Percentiles rank a stretch among this genome's conserved stretches.
Evolutionary conservation across 352 stramenopile genomes (phyloP).

Genomic region (Peronosclerospora sorghi): DNA sequence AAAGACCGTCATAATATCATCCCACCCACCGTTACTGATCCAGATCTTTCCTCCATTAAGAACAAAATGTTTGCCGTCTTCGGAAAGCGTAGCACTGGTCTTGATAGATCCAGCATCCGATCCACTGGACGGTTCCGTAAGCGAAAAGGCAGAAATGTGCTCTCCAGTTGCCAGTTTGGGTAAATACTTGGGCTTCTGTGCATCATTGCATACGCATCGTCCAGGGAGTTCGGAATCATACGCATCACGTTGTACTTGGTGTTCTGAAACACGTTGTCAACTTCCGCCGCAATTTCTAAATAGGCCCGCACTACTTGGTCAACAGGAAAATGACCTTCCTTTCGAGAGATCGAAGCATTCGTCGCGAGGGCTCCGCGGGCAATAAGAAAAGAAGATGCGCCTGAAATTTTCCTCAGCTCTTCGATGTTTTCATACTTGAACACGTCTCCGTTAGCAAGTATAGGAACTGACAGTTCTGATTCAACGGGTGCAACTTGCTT

Average conservation of each 20-base stretch:
- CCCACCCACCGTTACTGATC: slow-evolving; percentile 95
- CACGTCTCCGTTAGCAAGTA: no score
- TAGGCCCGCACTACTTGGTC: slow-evolving; percentile 12
- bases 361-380: no score
- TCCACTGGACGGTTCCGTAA: slow-evolving; percentile 88
- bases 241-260: slow-evolving; percentile 68
- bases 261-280: slow-evolving; percentile 54
- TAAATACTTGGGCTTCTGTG: slow-evolving; percentile 82
- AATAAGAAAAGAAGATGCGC: no score
- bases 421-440: no score
- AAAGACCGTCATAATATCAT: slow-evolving; percentile 96
- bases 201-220: slow-evolving; percentile 78
- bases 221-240: slow-evolving; percentile 69
- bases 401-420: no score
- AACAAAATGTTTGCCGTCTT: slow-evolving; percentile 86
- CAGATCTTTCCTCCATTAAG: slow-evolving; percentile 94
- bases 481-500: no score
- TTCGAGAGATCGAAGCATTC: no score
- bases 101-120: slow-evolving; percentile 86
- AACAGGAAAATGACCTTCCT: no score
- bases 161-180: slow-evolving; percentile 84
- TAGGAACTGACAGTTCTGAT: no score
- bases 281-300: slow-evolving; percentile 66
- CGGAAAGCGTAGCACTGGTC: slow-evolving; percentile 81
- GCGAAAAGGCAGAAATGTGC: slow-evolving; percentile 74